Evolutionary conservation across 805 yeast genomes (phyloP).

Genomic region (Candida sithepensis): DNA sequence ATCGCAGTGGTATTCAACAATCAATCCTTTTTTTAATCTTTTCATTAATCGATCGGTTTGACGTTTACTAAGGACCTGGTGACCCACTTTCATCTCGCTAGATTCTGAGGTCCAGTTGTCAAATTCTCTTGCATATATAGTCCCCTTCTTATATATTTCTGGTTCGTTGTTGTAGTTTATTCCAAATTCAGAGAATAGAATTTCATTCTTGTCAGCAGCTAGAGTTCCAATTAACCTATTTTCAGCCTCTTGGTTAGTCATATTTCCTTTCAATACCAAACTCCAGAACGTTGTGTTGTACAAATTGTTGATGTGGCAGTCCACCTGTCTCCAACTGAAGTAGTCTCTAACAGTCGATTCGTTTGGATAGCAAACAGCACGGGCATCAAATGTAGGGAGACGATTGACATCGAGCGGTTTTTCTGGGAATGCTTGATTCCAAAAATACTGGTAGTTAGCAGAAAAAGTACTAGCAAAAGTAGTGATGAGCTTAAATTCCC

Average conservation of each 20-base stretch:
- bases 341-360: slow-evolving; percentile 65
- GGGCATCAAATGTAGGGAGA: slow-evolving; percentile 85
- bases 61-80: slow-evolving; percentile 31
- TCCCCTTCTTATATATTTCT: slow-evolving; percentile 85
- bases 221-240: slow-evolving; percentile 70
- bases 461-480: slow-evolving; percentile 82
- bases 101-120: slow-evolving; percentile 8
- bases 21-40: slow-evolving; percentile 42
- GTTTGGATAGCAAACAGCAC: slow-evolving; percentile 85
- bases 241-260: slow-evolving; percentile 81
- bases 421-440: slow-evolving; percentile 61
- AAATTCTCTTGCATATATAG: slow-evolving; percentile 51
- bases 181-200: slow-evolving; percentile 70
- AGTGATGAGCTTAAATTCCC: slow-evolving; percentile 77
- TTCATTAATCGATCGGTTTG: slow-evolving; percentile 51
- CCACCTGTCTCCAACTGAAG: slow-evolving; percentile 92
- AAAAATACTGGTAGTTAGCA: slow-evolving; percentile 64
- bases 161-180: slow-evolving; percentile 90
- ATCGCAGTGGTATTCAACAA: slow-evolving; percentile 52
- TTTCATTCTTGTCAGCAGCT: slow-evolving; percentile 83
- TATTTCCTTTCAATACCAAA: slow-evolving; percentile 63
- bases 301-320: slow-evolving; percentile 91
- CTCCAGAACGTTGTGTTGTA: slow-evolving; percentile 94
- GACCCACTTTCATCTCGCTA: not conserved
- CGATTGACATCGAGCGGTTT: slow-evolving; percentile 36